These are phyloP conservation scores for Pythium rhizo-oryzae DNA, from an alignment of 352 stramenopile species.

Conservation along the genomic window DNA sequence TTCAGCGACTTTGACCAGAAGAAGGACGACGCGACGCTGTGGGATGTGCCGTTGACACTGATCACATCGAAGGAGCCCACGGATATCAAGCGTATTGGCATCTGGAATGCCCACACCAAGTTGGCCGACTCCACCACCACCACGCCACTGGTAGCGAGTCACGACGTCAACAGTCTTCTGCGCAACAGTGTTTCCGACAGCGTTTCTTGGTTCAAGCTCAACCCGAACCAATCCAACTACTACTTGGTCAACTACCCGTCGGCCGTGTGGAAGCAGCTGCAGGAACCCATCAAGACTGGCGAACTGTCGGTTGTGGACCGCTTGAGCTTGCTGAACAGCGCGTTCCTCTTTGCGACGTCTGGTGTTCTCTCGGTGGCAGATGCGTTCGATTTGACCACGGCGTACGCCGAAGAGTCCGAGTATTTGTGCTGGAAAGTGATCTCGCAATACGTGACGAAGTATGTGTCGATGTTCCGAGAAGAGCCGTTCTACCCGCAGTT, in stretches of 20 bases:
- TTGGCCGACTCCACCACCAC: background rate
- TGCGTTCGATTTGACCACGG: slow-evolving; percentile 61
- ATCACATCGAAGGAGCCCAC: slow-evolving; percentile 48
- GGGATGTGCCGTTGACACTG: slow-evolving; percentile 87
- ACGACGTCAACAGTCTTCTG: slow-evolving; percentile 85
- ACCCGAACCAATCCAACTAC: slow-evolving; percentile 93
- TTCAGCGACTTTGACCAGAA: slow-evolving; percentile 85
- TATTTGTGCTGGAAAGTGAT: slow-evolving; percentile 76
- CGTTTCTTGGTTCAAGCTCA: slow-evolving; percentile 94
- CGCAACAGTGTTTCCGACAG: slow-evolving; percentile 48
- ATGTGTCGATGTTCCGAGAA: slow-evolving; percentile 52
- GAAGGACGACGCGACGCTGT: slow-evolving; percentile 66
- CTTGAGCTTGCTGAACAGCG: slow-evolving; percentile 92
- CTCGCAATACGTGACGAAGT: too few relatives aligned
- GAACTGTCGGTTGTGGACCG: slow-evolving; percentile 85
- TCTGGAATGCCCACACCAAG: slow-evolving; percentile 66
- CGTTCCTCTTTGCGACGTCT: too few relatives aligned
- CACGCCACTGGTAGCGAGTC: slow-evolving; percentile 62
- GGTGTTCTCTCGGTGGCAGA: slow-evolving; percentile 51
- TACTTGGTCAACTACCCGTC: slow-evolving; percentile 94
- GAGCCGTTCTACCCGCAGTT: slow-evolving; percentile 58
- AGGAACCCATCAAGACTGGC: slow-evolving; percentile 49
- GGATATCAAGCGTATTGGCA: slow-evolving; percentile 55
- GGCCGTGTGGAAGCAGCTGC: slow-evolving; percentile 85
- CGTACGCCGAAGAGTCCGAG: slow-evolving; percentile 60